Conservation (phyloP, 495 filamentous ascomycete species). For the Cairneyella variabilis region DNA sequence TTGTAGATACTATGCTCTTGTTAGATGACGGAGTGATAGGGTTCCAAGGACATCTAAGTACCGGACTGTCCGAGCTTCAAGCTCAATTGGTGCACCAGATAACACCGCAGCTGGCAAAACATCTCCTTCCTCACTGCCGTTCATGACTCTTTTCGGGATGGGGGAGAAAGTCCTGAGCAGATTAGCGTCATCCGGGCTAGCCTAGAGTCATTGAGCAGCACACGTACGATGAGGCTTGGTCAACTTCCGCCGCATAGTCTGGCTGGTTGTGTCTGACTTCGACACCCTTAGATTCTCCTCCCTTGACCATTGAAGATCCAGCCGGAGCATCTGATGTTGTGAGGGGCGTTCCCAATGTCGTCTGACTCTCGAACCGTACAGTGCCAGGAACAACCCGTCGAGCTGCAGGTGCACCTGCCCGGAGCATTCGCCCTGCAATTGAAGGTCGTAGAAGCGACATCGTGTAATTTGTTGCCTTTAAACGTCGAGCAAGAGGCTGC, state of each 20-base stretch:
- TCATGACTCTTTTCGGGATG: slow-evolving; percentile 80
- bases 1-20: slow-evolving; percentile 70
- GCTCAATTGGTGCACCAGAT: slow-evolving; percentile 88
- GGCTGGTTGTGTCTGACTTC: slow-evolving; percentile 54
- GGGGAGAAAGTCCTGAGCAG: slow-evolving; percentile 74
- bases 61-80: slow-evolving; percentile 92
- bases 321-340: slow-evolving; percentile 13
- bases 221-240: slow-evolving; percentile 29
- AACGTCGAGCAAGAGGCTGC: no score
- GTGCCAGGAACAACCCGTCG: slow-evolving; percentile 34
- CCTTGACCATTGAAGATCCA: slow-evolving; percentile 14
- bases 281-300: slow-evolving; percentile 18
- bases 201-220: neutral
- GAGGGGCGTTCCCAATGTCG: slow-evolving; percentile 31
- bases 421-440: slow-evolving; percentile 35
- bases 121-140: slow-evolving; percentile 80
- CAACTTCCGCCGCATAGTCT: slow-evolving; percentile 60
- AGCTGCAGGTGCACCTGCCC: slow-evolving; percentile 30
- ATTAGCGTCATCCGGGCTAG: slow-evolving; percentile 4
- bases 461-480: slow-evolving; percentile 14
- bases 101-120: slow-evolving; percentile 76
- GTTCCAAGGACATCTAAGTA: slow-evolving; percentile 34
- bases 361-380: slow-evolving; percentile 43
- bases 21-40: no score
- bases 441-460: slow-evolving; percentile 37